Conservation (phyloP, 2,329 filamentous ascomycete species). For the Trichoderma harzianum region DNA sequence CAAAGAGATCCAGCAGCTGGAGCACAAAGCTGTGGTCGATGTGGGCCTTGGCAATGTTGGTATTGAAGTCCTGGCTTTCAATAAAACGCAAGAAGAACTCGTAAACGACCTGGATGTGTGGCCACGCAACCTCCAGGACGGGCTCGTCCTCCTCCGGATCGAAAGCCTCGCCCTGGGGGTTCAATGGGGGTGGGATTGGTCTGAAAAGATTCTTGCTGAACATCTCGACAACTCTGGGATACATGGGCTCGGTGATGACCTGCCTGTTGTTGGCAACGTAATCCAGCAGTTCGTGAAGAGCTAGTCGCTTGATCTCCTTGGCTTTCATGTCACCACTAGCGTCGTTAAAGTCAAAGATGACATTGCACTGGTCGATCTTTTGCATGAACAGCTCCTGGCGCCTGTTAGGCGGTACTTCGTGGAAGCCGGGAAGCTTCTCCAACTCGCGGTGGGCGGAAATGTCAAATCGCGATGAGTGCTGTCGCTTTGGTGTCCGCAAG, state of each 20-base stretch:
- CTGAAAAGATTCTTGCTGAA: constrained; percentile 98
- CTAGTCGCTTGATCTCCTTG: constrained; percentile 97
- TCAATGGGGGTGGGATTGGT: constrained; percentile 94
- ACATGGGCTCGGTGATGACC: constrained; percentile 99
- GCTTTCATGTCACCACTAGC: constrained; percentile 98
- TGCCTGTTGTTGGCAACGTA: constrained; percentile 98
- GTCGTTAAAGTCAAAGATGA: constrained; percentile 99
- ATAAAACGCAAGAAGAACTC: constrained; percentile 99
- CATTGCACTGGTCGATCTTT: constrained; percentile 99
- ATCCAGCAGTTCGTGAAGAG: constrained; percentile 91
- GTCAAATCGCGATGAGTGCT: constrained; percentile 96
- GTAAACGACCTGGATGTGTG: constrained; percentile 98
- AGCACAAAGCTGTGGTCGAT: constrained; percentile 98
- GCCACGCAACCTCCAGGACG: constrained; percentile 96
- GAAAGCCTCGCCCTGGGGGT: constrained; percentile 96
- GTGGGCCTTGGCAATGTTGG: constrained; percentile 97
- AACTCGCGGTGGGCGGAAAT: constrained; percentile 95
- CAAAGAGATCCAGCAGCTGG: constrained; percentile 94
- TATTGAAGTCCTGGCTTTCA: constrained; percentile 99
- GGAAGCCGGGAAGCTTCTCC: constrained; percentile 95
- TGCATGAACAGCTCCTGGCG: constrained; percentile 98
- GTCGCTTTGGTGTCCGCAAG: constrained; percentile 88
- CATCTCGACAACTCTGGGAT: constrained; percentile 97
- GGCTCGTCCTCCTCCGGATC: constrained; percentile 98
- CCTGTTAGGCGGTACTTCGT: constrained; percentile 92